phyloP scores from a whole-genome alignment of 257 asterid species.

The Petunia secreta region DNA sequence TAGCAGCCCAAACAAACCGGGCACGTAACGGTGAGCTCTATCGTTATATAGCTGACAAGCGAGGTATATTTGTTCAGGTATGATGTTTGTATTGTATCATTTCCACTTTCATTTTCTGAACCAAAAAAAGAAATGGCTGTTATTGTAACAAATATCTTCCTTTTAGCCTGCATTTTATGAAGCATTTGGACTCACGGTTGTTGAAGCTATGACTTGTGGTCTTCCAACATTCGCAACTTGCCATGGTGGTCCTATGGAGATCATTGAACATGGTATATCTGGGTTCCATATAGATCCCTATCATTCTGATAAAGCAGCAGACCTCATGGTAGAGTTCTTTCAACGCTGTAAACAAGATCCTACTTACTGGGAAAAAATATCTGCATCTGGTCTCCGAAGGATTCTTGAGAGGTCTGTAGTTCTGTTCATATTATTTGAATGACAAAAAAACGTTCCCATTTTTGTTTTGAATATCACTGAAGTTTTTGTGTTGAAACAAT shows the following conservation, averaged over 20 bases:
- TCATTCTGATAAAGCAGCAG: constrained; percentile 76
- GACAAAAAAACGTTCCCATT: neutral
- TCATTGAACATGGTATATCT: constrained; percentile 81
- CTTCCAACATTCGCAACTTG: constrained; percentile 91
- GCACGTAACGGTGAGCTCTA: constrained; percentile 95
- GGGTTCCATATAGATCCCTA: constrained; percentile 96
- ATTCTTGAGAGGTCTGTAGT: constrained; percentile 61
- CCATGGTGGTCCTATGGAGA: constrained; percentile 96
- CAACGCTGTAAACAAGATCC: constrained; percentile 69
- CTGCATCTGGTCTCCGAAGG: constrained; percentile 60
- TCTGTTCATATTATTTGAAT: neutral
- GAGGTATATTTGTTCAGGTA: constrained; percentile 97
- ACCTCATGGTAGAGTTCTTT: constrained; percentile 70
- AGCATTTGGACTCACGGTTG: constrained; percentile 97
- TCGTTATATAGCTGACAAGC: constrained; percentile 90
- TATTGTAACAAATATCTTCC: constrained; percentile 7
- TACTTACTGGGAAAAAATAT: constrained; percentile 65
- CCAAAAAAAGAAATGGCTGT: neutral
- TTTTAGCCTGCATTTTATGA: constrained; percentile 91
- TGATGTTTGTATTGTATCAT: neutral
- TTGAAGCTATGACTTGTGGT: constrained; percentile 96
- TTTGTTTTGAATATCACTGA: neutral
- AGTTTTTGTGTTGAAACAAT: neutral
- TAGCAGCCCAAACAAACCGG: constrained; percentile 76
- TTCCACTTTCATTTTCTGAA: neutral